Conservation (phyloP, 805 yeast species). For the Yamadazyma akitaensis region DNA sequence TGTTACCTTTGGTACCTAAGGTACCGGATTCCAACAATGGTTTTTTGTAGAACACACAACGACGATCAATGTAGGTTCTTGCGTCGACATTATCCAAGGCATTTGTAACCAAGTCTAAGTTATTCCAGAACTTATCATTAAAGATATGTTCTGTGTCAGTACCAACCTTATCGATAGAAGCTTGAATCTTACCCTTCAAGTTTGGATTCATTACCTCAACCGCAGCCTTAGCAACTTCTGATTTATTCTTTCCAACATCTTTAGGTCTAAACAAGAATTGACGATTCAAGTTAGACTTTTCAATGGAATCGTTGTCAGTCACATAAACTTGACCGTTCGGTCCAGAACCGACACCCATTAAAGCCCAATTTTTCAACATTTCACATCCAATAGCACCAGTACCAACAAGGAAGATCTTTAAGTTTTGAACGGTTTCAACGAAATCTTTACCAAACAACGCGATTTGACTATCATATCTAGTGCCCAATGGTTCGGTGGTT, state of each 20-base stretch:
- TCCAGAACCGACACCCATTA: slow-evolving; percentile 93
- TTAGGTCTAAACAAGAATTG: slow-evolving; percentile 93
- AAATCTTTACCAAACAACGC: slow-evolving; percentile 87
- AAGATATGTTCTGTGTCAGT: slow-evolving; percentile 87
- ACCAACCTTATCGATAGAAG: slow-evolving; percentile 86
- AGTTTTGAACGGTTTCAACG: slow-evolving; percentile 69
- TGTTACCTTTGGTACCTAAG: slow-evolving; percentile 96
- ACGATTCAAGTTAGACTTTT: slow-evolving; percentile 92
- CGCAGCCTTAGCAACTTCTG: slow-evolving; percentile 86
- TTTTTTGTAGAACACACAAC: slow-evolving; percentile 89
- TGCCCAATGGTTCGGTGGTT: slow-evolving; percentile 67
- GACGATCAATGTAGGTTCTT: slow-evolving; percentile 94
- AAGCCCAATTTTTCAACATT: slow-evolving; percentile 97
- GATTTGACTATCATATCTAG: slow-evolving; percentile 92
- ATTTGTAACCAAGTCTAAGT: slow-evolving; percentile 85
- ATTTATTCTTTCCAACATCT: slow-evolving; percentile 89
- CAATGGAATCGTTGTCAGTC: slow-evolving; percentile 94
- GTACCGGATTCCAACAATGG: slow-evolving; percentile 96
- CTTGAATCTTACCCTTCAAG: slow-evolving; percentile 68
- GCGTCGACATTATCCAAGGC: slow-evolving; percentile 98
- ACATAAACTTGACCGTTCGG: slow-evolving; percentile 79
- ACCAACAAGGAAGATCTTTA: slow-evolving; percentile 88
- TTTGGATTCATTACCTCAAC: slow-evolving; percentile 84
- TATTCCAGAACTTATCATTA: slow-evolving; percentile 80
- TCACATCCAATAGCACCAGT: slow-evolving; percentile 99